These are phyloP conservation scores for Hymenoscyphus salicellus DNA, from an alignment of 2,329 filamentous ascomycete genomes.

Conservation along the genomic window DNA sequence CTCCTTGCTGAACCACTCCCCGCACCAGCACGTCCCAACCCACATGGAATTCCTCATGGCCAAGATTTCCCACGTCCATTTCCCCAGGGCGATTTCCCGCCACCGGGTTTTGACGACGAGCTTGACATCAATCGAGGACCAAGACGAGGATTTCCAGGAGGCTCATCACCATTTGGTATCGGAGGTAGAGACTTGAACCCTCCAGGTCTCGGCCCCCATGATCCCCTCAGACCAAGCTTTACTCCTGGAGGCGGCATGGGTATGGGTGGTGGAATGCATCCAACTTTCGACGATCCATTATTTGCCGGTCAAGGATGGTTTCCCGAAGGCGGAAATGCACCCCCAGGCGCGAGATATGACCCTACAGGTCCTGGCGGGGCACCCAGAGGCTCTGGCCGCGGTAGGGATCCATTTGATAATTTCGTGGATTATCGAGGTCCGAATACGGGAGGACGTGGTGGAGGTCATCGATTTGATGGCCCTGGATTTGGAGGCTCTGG, in stretches of 20 bases:
- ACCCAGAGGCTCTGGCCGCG: conserved; percentile 40
- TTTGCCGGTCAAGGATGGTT: conserved; percentile 61
- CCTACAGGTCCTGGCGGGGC: conserved; percentile 70
- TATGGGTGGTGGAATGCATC: conserved; percentile 83
- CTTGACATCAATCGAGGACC: conserved; percentile 71
- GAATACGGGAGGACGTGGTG: background rate
- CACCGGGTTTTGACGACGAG: conserved; percentile 91
- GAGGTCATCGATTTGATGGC: background rate
- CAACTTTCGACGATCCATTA: conserved; percentile 87
- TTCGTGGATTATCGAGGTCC: background rate
- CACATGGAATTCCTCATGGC: conserved; percentile 64
- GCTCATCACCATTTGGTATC: conserved; percentile 61
- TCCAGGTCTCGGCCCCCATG: conserved; percentile 77
- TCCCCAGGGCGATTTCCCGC: conserved; percentile 72
- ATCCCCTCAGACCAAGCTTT: conserved; percentile 70
- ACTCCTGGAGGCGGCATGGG: conserved; percentile 54
- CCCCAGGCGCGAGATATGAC: conserved; percentile 89
- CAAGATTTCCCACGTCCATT: conserved; percentile 59
- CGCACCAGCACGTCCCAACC: conserved; percentile 63
- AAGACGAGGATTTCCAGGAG: conserved; percentile 46
- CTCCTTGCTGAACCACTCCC: conserved; percentile 49
- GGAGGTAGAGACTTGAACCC: conserved; percentile 88
- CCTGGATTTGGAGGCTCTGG: background rate
- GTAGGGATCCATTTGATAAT: background rate
- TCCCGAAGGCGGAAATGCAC: conserved; percentile 60